Base-by-base conservation (phyloP, 1,139 yeast species). In the Kodamaea sp. region DNA sequence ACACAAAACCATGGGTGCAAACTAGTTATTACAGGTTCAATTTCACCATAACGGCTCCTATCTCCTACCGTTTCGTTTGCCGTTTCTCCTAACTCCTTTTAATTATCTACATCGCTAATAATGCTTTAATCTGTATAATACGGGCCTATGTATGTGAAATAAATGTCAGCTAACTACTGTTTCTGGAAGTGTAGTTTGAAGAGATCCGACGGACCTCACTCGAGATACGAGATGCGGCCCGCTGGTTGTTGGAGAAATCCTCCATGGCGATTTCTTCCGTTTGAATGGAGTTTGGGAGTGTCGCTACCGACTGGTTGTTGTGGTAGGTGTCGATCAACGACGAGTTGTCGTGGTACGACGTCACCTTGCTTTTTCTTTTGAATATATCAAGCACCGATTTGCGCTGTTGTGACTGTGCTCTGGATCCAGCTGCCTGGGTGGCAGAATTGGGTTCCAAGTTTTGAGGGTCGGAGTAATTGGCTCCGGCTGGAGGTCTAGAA, bases 251-350 rank as follows among this genome's bases (percentile, higher is more conserved):
- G 28, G 48, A 60, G 43, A 71, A 73, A 22, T 65, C 71, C 28
- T 73, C 72, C 70, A 74, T 53, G 27, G 73, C 73, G 35, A 74
- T 74, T 44, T 73, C 79, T 42, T 73, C 79, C 0, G 79, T 73
- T 22, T 57, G 55, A 5, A 70, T 49, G 27, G 35, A 34, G 28
- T 26, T 27, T n/a, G 35, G 27, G 22, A 35, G 31, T 24, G 43
- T 38, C 15, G 29, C 39, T 8, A 29, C 28, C 23, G 42, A 39
- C 22, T 31, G 19, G 22, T 41, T 19, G 36, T 42, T 36, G 31
- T 56, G 49, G 44, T 63, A 64, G 5, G 55, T 48, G 26, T 64
- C 68, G 24, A 60, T 58, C 32, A 63, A 50, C 5, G 67, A 61
- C 21, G 50, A 51, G 35, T 53, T 60, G 36, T 63, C 67, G 40